Evolutionary conservation across 768 basidiomycete genomes (phyloP), one percentile per base, ranked within the genome.

Genomic region (Mrakia blollopis): DNA sequence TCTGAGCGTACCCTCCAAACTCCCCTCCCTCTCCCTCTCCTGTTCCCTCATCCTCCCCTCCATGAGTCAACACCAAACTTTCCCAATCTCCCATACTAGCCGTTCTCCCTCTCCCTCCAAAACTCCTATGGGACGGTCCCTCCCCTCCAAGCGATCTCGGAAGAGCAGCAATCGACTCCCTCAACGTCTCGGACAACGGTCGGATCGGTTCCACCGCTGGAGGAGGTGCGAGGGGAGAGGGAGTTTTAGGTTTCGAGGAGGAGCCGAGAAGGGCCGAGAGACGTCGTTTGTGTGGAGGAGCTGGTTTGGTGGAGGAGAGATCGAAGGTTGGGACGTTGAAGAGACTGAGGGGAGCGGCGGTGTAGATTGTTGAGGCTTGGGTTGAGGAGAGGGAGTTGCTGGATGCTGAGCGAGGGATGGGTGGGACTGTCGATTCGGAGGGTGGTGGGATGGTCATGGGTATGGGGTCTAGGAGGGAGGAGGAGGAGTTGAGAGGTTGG

Each of bases 51-150:
- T 14, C 47, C 2, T 60, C 75, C 11, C 54, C 75, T 21, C 61
- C 44, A 14, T 63, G 28, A 7, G 71, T 41, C 37, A 77, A 61
- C 18, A 77, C 76, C n/a, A 77, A 54, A n/a, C 63, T 71, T 61
- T 77, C 76, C 76, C 76, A 77, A 28, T 77, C 76, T 9, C 76
- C 76, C 76, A 77, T 77, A 41, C 72, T 73, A 21, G 70, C 76
- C 28, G 76, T 77, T 35, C 76, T 63, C 6, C 71, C 71, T 23
- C 76, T 30, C 21, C 41, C 41, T 21, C 72, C 72, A 30, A 47
- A 60, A 35, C n/a, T 18, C 63, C 70, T 67, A n/a, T 50, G 35
- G 37, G 71, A 37, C 8, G 70, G 30, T 68, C 62, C 57, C 60
- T 77, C 76, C n/a, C 76, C 76, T 14, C 76, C 76, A 10, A 77